Evolutionary conservation across 2,329 filamentous ascomycete species (phyloP), one percentile per base, ranked within the genome.

Genomic region (Hypoxylon rubiginosum): DNA sequence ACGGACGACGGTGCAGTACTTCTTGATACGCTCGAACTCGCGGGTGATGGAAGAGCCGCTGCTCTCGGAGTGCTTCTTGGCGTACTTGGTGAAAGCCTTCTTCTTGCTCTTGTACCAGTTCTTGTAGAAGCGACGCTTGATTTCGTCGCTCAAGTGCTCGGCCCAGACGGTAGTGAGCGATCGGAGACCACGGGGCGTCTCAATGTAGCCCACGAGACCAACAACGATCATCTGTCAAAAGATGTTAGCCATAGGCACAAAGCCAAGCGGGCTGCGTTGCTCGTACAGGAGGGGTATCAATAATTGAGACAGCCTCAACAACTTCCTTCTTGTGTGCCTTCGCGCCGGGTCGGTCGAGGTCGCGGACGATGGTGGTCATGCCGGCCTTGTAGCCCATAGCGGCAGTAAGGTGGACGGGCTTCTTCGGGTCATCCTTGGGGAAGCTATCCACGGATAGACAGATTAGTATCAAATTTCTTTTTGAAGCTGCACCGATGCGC

Each of bases 31-130:
- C 92, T 98, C 96, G 81, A 99, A 91, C 86, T 99, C 96, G 82
- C 93, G 92, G 84, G 92, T 94, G 88, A 98, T 92, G 80, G 93
- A 94, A 77, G 92, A 86, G 79, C 93, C 94, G 85, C 84, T 92
- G 87, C 86, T 91, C 88, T 98, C 95, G 73, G 95, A 94, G 91
- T 98, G 93, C 91, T 97, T 95, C 93, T 98, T 99, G 88, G 96
- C 93, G 87, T 99, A 99, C 90, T 97, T 97, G 90, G 96, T 99
- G 89, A 99, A 99, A 71, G 96, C 96, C 95, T 99, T 99, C 93
- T 97, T 98, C 94, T 99, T 99, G 90, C 91, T 94, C 92, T 97
- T 97, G 92, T 99, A 99, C 96, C 96, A 99, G 92, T 99, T 99
- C 94, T 98, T 98, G 93, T 99, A 99, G 93, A 99, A 99, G 82